Evolutionary conservation across 371 early-diverging fungal species (phyloP).

Genomic region (Smittium culicis): DNA sequence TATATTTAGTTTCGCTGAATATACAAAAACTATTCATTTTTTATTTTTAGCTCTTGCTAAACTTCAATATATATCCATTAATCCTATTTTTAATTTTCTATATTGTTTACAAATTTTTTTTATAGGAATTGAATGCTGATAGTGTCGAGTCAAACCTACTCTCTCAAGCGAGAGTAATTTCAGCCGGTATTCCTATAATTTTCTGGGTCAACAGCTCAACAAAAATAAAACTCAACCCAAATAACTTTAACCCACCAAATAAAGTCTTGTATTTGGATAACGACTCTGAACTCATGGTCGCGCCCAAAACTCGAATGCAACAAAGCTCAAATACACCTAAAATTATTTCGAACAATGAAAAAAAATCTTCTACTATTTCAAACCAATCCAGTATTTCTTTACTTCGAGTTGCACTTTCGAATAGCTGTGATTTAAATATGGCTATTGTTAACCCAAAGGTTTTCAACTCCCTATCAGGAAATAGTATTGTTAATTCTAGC

Average conservation of each 20-base stretch:
- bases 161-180: conserved; percentile 25
- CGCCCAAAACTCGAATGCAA: conserved; percentile 20
- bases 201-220: conserved; percentile 32
- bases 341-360: background rate
- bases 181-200: conserved; percentile 24
- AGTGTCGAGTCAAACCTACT: conserved; percentile 24
- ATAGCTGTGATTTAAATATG: background rate
- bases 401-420: background rate
- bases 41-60: too few relatives aligned
- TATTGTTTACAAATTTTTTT: too few relatives aligned
- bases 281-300: conserved; percentile 29
- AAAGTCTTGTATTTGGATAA: conserved; percentile 21
- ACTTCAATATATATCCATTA: too few relatives aligned
- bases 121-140: conserved; percentile 30
- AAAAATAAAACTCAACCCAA: conserved; percentile 16
- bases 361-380: background rate
- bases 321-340: background rate
- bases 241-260: conserved; percentile 6
- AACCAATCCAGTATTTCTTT: background rate
- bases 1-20: background rate
- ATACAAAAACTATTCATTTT: background rate
- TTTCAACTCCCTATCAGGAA: background rate
- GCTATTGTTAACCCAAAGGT: background rate
- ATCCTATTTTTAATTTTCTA: background rate
- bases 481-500: too few relatives aligned